These are phyloP conservation scores for Ogataea wickerhamii DNA, from an alignment of 805 yeast species.

Conservation along the genomic window DNA sequence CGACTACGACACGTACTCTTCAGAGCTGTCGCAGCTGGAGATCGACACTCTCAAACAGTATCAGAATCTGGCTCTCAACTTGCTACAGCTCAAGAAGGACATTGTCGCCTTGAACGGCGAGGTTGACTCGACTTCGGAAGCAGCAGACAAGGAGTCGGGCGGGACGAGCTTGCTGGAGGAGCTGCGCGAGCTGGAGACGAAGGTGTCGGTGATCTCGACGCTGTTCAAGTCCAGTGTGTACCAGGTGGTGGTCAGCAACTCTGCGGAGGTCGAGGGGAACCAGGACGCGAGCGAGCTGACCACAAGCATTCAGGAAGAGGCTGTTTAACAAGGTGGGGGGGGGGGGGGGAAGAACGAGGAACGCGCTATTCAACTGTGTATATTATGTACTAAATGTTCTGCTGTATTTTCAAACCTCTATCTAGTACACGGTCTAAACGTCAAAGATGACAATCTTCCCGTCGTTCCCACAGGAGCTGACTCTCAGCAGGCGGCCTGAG, in stretches of 20 bases:
- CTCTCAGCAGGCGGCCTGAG: constrained; percentile 49
- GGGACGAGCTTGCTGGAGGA: constrained; percentile 21
- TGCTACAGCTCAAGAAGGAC: constrained; percentile 26
- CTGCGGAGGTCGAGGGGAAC: constrained; percentile 8
- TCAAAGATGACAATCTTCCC: constrained; percentile 84
- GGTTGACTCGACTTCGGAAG: constrained; percentile 26
- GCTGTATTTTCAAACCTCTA: no score
- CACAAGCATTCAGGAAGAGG: constrained; percentile 15
- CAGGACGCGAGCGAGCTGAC: constrained; percentile 12
- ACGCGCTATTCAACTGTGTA: no score
- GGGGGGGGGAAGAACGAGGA: no score
- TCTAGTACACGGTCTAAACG: no score
- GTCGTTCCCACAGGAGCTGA: constrained; percentile 81
- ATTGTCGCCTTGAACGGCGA: constrained; percentile 19
- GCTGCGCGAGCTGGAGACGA: constrained; percentile 22
- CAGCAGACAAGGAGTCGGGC: constrained; percentile 10
- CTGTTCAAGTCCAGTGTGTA: constrained; percentile 32
- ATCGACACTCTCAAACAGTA: constrained; percentile 36
- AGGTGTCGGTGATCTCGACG: constrained; percentile 30
- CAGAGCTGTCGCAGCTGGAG: constrained; percentile 34
- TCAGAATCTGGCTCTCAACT: constrained; percentile 34
- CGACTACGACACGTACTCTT: constrained; percentile 24
- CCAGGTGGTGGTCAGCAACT: constrained; percentile 21
- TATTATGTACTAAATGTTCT: no score
- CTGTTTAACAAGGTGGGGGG: constrained; percentile 1